These are phyloP conservation scores for Willaertia magna DNA, from an alignment of 208 protist genomes.

Conservation along the genomic window DNA sequence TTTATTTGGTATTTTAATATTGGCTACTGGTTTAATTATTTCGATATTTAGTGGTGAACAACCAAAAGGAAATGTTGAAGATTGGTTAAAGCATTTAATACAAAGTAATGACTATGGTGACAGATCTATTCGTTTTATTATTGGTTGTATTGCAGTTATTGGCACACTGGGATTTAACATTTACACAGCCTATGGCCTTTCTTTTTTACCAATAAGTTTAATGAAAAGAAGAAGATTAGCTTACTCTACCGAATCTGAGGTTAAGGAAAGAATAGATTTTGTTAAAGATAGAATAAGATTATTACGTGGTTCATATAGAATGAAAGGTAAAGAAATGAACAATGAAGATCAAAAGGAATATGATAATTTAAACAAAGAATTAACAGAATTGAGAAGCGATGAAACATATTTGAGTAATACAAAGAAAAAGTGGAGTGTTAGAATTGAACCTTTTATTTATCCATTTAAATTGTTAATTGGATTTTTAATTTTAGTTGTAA, in stretches of 20 bases:
- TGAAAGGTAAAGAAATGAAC: not conserved
- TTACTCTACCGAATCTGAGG: not conserved
- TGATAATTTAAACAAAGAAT: not conserved
- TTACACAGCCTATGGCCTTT: slow-evolving; percentile 9
- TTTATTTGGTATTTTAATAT: not conserved
- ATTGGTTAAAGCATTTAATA: not conserved
- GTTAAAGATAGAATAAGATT: not conserved
- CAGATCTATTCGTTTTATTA: not conserved
- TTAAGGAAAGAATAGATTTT: not conserved
- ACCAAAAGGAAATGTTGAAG: too few relatives aligned
- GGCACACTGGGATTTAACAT: not conserved
- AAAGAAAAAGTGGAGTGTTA: not conserved
- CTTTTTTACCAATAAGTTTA: not conserved
- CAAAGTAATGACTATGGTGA: not conserved
- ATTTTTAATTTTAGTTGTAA: not conserved
- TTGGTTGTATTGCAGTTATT: not conserved
- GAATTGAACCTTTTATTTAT: not conserved
- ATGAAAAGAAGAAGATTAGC: not conserved
- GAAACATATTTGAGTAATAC: not conserved
- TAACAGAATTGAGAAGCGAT: not conserved
- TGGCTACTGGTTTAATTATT: not conserved
- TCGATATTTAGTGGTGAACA: not conserved
- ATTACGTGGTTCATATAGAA: not conserved
- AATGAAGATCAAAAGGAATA: not conserved
- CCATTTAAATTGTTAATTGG: slow-evolving; percentile 1